Evolutionary conservation across 495 filamentous ascomycete genomes (phyloP), one percentile per base, ranked within the genome.

Genomic region (Daldinia caldariorum): DNA sequence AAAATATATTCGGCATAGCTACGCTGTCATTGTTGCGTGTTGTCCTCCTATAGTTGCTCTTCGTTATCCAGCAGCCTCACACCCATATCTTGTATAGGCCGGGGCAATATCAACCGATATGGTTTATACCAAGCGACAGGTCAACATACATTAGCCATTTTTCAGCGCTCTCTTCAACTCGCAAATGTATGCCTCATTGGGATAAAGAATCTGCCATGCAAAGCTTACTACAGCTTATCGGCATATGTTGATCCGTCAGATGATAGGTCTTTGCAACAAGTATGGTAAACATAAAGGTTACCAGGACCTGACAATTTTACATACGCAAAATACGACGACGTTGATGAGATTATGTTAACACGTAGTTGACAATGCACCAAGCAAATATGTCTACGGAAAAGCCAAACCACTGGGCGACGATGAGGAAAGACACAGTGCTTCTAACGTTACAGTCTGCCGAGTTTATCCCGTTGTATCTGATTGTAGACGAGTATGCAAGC

Each of bases 401-500:
- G 37, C 13, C 20, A 49, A 49, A 29, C 39, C 53, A 31, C 45
- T 8, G 39, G 31, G 16, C 51, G 29, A 29, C 18, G 57, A 47
- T 26, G 29, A 43, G n/a, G 49, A 14, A 32, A 31, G 32, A 50
- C 31, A 26, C 6, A 8, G 26, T 54, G 20, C 54, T 43, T 41
- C 18, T 26, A 26, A 54, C 14, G 49, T 20, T 47, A 47, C 54
- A 41, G 34, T 16, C 39, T 66, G 39, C 66, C 59, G 39, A 58
- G 32, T 53, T 53, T 61, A 69, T 53, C 53, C 43, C 22, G 54
- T 50, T n/a, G 53, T 58, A 35, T 43, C 58, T 35, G 39, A 38
- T 26, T 53, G 32, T 53, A 16, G 4, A 38, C 3, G 14, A n/a
- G 34, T 31, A 51, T 51, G 41, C n/a, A 62, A 22, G 18, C 41